Percentiles rank a stretch among this genome's conserved stretches.
Conservation (phyloP, 352 stramenopile species). For the Thalassiosira livingstoniorum region DNA sequence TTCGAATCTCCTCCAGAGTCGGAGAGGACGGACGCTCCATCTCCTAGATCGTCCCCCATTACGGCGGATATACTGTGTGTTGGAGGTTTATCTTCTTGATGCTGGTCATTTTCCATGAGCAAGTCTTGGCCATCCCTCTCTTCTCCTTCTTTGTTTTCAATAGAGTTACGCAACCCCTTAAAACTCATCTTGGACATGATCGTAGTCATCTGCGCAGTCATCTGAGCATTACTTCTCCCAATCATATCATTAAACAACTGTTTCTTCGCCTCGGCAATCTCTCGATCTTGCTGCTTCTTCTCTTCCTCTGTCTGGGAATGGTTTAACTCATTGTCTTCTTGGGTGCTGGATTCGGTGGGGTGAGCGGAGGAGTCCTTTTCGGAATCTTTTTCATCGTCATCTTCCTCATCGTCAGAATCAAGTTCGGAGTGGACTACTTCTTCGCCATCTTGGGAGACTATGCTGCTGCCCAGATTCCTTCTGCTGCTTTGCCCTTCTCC, state of each 20-base stretch:
- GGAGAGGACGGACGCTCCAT: neutral
- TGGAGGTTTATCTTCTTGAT: neutral
- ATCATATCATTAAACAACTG: slow-evolving; percentile 55
- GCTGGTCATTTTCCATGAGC: neutral
- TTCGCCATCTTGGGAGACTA: slow-evolving; percentile 12
- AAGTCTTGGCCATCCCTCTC: neutral
- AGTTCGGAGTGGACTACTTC: slow-evolving; percentile 13
- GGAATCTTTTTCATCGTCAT: slow-evolving; percentile 1
- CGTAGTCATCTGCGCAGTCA: slow-evolving; percentile 1
- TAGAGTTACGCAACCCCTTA: neutral
- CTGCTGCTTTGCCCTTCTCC: neutral
- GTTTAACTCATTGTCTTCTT: neutral
- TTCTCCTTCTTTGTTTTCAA: neutral
- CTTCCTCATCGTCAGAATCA: slow-evolving; percentile 24
- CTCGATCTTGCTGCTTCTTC: slow-evolving; percentile 5
- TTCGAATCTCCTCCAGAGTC: neutral
- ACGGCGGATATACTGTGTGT: neutral
- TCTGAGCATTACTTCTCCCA: slow-evolving; percentile 3
- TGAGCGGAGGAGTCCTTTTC: neutral
- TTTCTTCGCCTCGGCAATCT: slow-evolving; percentile 37
- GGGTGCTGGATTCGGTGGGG: too few relatives aligned
- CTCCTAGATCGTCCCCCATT: neutral
- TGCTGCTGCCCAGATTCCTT: neutral
- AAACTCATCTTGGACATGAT: neutral
- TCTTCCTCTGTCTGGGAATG: neutral